phyloP scores from a whole-genome alignment of 2,329 filamentous ascomycete species.

The Alternaria sp. region DNA sequence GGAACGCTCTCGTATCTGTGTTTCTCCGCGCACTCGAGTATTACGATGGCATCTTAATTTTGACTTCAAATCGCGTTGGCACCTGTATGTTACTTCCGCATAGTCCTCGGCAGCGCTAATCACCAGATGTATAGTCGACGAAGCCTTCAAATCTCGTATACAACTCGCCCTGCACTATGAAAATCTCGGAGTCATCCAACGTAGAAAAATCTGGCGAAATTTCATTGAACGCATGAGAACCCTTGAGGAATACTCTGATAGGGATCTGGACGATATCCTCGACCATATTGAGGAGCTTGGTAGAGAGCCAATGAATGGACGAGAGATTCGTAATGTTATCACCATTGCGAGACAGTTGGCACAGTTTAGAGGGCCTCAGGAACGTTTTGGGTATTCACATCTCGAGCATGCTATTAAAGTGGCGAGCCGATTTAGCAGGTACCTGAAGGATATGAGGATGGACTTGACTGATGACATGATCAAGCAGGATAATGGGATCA shows the following conservation, averaged over 20 bases:
- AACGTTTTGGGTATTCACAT: background rate
- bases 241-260: no score
- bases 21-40: no score
- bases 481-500: background rate
- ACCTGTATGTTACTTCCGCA: no score
- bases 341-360: background rate
- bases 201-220: background rate
- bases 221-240: no score
- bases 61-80: constrained; percentile 4
- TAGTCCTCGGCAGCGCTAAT: no score
- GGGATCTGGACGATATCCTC: no score
- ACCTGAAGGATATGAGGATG: background rate
- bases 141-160: background rate
- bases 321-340: background rate
- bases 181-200: background rate
- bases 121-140: no score
- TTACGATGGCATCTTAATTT: rapidly evolving
- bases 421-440: background rate
- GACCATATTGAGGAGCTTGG: background rate
- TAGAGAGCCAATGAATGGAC: background rate
- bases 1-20: no score
- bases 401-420: background rate
- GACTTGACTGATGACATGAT: background rate
- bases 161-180: background rate
- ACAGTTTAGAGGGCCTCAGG: rapidly evolving